Evolutionary conservation across 352 stramenopile species (phyloP), one percentile per base, ranked within the genome.

Genomic region (Pythium phragmitis): DNA sequence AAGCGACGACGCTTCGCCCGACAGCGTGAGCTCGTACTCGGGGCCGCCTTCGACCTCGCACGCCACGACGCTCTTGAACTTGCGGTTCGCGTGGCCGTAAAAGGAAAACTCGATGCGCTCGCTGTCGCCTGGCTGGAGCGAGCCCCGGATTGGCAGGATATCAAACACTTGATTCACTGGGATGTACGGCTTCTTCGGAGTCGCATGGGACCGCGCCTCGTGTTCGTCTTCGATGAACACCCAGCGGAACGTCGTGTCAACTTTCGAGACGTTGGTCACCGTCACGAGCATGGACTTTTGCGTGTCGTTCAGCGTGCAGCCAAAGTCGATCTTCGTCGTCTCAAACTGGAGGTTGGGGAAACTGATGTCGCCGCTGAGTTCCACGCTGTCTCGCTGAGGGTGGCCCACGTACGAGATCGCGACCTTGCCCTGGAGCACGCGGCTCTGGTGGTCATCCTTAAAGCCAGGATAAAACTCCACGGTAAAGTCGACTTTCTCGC

Each of bases 331-430:
- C 37, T 85, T 85, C 13, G 75, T 81, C 30, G 64, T 91, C 63
- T 98, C 92, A 54, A 98, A 98, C 46, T 88, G 67, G 6, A 98
- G 73, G 56, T 98, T 98, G 2, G 96, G 96, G 51, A 98, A 98
- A 54, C 91, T 94, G 45, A 98, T 97, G 45, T 98, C 88, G 2
- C 87, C 96, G 8, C 92, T 50, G 4, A 98, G 67, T 3, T 94
- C 78, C 14, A 98, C 75, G 33, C 63, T 83, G 63, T 98, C 96
- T 53, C 82, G 90, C 55, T 98, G 86, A 12, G 96, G 92, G 56
- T 98, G 96, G 13, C 85, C 85, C 4, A 77, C 74, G 72, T 98
- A 98, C 7, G 75, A 62, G 50, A 97, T 77, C 4, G 83, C 57
- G 12, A 98, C 77, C 52, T 92, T 93, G 21, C 83, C 75, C 45